Evolutionary conservation across 176 grass and related monocot species (phyloP).

Genomic region (Triticum urartu): DNA sequence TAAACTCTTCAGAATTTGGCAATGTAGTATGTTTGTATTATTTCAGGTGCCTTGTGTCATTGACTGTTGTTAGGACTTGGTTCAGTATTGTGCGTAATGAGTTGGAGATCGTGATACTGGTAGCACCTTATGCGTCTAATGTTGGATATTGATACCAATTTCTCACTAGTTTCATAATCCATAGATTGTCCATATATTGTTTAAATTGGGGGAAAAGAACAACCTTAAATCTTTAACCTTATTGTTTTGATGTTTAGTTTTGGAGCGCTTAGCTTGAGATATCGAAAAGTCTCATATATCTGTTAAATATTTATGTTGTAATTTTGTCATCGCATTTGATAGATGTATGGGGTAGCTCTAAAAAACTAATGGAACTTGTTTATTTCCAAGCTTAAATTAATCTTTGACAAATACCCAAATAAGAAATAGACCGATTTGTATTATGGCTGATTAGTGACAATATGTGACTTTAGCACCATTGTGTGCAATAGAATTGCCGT

Average conservation of each 20-base stretch:
- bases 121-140: conserved; percentile 15
- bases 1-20: not conserved
- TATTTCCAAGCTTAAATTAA: not conserved
- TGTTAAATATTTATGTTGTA: not conserved
- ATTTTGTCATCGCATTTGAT: not conserved
- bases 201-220: not conserved
- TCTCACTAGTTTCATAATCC: not conserved
- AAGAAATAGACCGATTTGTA: not conserved
- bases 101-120: conserved; percentile 75
- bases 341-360: not conserved
- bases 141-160: not conserved
- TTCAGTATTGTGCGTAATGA: conserved; percentile 56
- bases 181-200: not conserved
- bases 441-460: not conserved
- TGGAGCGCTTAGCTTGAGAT: not conserved
- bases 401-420: not conserved
- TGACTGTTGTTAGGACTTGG: conserved; percentile 57
- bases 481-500: too few relatives aligned
- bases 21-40: not conserved
- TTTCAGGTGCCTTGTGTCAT: conserved; percentile 54
- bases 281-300: too few relatives aligned
- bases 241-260: not conserved
- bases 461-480: too few relatives aligned
- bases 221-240: too few relatives aligned
- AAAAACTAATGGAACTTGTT: not conserved